These are phyloP conservation scores for Tarenaya hassleriana DNA, from an alignment of 345 rosid genomes.

Conservation along the genomic window DNA sequence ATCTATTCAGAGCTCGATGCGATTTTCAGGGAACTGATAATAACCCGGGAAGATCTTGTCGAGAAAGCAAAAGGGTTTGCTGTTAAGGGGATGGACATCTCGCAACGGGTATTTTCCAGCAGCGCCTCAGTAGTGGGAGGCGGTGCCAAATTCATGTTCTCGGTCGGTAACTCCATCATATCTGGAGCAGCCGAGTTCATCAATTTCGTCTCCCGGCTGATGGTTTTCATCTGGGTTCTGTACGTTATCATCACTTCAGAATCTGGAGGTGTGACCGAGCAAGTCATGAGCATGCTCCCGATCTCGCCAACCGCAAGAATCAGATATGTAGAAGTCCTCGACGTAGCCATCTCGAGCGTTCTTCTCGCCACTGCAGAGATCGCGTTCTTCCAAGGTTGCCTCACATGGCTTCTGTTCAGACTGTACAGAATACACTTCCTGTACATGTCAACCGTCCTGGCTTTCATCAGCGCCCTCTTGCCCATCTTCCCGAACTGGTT, in stretches of 20 bases:
- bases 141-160: conserved; percentile 57
- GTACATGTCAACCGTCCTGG: conserved; percentile 77
- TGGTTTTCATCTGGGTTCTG: conserved; percentile 83
- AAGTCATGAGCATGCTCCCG: conserved; percentile 82
- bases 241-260: conserved; percentile 85
- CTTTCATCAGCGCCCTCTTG: conserved; percentile 62
- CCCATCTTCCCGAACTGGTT: conserved; percentile 89
- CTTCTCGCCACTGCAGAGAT: conserved; percentile 92
- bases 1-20: conserved; percentile 69
- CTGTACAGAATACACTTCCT: conserved; percentile 72
- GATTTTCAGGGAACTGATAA: conserved; percentile 64
- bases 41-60: conserved; percentile 73
- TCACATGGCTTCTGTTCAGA: conserved; percentile 91
- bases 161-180: conserved; percentile 57
- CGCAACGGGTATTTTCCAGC: conserved; percentile 56
- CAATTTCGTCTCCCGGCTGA: conserved; percentile 72
- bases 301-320: conserved; percentile 51
- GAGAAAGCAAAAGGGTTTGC: conserved; percentile 83
- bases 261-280: conserved; percentile 94
- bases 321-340: conserved; percentile 83
- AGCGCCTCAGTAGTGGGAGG: conserved; percentile 75
- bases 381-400: conserved; percentile 88
- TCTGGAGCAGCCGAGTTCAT: conserved; percentile 92
- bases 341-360: conserved; percentile 77
- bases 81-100: conserved; percentile 67